Conservation (phyloP, 139 green algal species). For the Zygnema cylindricum region DNA sequence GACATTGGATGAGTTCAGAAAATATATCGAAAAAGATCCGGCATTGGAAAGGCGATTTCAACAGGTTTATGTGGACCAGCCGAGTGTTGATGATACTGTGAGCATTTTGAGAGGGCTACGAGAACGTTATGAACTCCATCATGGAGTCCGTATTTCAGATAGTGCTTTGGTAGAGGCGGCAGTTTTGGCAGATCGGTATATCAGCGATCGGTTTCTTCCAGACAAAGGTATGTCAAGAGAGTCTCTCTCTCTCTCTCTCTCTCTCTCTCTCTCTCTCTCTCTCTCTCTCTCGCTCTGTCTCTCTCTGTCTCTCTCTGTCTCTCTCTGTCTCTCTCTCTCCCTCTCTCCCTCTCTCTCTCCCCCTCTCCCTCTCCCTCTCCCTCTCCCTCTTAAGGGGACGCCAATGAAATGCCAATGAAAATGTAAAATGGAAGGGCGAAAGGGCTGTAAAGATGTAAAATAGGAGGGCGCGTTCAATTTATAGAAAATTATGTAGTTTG, state of each 20-base stretch:
- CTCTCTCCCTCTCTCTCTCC: constrained; percentile 68
- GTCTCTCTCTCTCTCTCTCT: constrained; percentile 20
- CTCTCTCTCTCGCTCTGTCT: too few relatives aligned
- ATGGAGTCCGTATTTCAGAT: constrained; percentile 95
- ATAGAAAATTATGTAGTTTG: too few relatives aligned
- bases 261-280: constrained; percentile 20
- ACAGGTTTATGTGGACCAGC: constrained; percentile 93
- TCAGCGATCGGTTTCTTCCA: constrained; percentile 89
- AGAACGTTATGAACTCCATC: constrained; percentile 97
- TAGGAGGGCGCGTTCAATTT: too few relatives aligned
- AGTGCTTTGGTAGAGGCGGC: constrained; percentile 94
- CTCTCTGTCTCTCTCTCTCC: too few relatives aligned
- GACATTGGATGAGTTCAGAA: constrained; percentile 96
- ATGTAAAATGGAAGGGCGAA: too few relatives aligned
- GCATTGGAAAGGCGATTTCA: constrained; percentile 95
- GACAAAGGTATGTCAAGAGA: constrained; percentile 72
- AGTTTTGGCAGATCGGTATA: constrained; percentile 92
- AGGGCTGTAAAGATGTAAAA: too few relatives aligned
- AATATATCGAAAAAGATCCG: constrained; percentile 99
- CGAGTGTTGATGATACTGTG: constrained; percentile 90
- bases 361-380: neutral
- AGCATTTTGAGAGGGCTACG: constrained; percentile 93
- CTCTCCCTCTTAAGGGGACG: too few relatives aligned
- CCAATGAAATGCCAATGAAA: too few relatives aligned
- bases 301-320: too few relatives aligned